Evolutionary conservation across 768 basidiomycete genomes (phyloP).

Genomic region (Termitomyces sp.): DNA sequence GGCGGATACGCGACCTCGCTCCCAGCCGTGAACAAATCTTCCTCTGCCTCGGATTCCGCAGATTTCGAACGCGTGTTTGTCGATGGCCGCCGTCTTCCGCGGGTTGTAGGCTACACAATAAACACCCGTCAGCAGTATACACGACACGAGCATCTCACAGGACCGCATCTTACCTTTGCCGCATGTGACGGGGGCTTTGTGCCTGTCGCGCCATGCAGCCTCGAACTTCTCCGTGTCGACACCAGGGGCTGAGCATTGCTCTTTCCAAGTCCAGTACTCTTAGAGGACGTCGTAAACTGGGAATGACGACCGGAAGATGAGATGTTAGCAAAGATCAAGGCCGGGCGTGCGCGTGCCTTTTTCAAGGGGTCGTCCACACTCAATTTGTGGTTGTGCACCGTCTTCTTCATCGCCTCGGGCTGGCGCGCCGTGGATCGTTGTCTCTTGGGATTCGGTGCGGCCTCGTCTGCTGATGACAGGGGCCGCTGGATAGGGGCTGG

Average conservation of each 20-base stretch:
- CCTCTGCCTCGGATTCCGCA: slow-evolving; percentile 70
- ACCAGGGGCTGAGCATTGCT: slow-evolving; percentile 41
- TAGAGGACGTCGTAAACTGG: slow-evolving; percentile 68
- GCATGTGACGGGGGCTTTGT: slow-evolving; percentile 41
- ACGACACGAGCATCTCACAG: neutral
- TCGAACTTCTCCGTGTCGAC: slow-evolving; percentile 68
- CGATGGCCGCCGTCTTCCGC: slow-evolving; percentile 60
- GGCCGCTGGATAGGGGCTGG: slow-evolving; percentile 56
- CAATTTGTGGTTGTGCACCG: slow-evolving; percentile 55
- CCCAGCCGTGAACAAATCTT: slow-evolving; percentile 41
- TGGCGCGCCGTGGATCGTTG: slow-evolving; percentile 62
- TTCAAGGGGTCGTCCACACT: slow-evolving; percentile 69
- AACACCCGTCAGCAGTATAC: slow-evolving; percentile 3
- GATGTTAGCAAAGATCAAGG: slow-evolving; percentile 84
- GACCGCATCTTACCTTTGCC: slow-evolving; percentile 48
- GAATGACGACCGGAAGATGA: slow-evolving; percentile 80
- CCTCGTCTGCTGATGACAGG: slow-evolving; percentile 80
- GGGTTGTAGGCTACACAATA: slow-evolving; percentile 29
- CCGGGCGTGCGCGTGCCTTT: slow-evolving; percentile 91
- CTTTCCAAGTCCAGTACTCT: slow-evolving; percentile 51
- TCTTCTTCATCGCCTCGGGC: slow-evolving; percentile 45
- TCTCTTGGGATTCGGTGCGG: slow-evolving; percentile 74
- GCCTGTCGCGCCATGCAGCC: slow-evolving; percentile 57
- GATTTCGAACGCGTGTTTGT: slow-evolving; percentile 57
- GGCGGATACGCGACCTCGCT: slow-evolving; percentile 56